phyloP scores from a whole-genome alignment of 2,329 filamentous ascomycete genomes.

The Exophiala lecanii-corni region DNA sequence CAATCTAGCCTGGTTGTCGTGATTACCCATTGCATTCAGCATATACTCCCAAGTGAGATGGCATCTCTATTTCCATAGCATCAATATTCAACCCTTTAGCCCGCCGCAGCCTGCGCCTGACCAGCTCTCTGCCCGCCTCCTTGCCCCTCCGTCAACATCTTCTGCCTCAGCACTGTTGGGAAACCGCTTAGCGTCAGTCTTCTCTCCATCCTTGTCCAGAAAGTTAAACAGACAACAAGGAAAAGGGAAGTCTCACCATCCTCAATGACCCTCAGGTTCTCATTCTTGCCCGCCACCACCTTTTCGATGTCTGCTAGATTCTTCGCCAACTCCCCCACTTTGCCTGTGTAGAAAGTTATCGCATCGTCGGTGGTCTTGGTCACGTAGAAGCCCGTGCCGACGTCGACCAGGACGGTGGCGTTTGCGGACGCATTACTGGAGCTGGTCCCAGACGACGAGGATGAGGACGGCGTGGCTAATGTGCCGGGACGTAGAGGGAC shows the following conservation, averaged over 20 bases:
- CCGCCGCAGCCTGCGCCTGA: constrained; percentile 24
- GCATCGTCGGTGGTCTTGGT: constrained; percentile 70
- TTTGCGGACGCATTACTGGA: neutral
- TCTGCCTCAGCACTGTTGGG: constrained; percentile 52
- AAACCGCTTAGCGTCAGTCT: constrained; percentile 1
- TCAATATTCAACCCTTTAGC: constrained; percentile 20
- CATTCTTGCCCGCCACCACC: constrained; percentile 70
- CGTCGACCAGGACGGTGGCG: constrained; percentile 78
- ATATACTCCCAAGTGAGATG: too few species aligned
- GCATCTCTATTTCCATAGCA: neutral
- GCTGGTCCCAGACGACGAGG: constrained; percentile 3
- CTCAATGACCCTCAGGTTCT: constrained; percentile 80
- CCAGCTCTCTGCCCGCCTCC: constrained; percentile 7
- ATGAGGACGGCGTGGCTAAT: constrained; percentile 55
- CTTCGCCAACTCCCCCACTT: constrained; percentile 60
- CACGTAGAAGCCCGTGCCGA: constrained; percentile 90
- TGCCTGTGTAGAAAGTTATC: constrained; percentile 61
- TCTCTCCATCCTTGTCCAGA: constrained; percentile 80
- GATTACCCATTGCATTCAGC: too few species aligned
- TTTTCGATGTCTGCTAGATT: constrained; percentile 66
- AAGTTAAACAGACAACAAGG: too few species aligned
- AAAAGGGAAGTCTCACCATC: constrained; percentile 77
- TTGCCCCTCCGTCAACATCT: constrained; percentile 45
- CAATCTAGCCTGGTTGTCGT: too few species aligned
- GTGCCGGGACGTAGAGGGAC: constrained; percentile 89